Percentiles rank a stretch among this genome's conserved stretches.
Conservation (phyloP, 2,329 filamentous ascomycete species). For the Arthrobotrys sinensis region DNA sequence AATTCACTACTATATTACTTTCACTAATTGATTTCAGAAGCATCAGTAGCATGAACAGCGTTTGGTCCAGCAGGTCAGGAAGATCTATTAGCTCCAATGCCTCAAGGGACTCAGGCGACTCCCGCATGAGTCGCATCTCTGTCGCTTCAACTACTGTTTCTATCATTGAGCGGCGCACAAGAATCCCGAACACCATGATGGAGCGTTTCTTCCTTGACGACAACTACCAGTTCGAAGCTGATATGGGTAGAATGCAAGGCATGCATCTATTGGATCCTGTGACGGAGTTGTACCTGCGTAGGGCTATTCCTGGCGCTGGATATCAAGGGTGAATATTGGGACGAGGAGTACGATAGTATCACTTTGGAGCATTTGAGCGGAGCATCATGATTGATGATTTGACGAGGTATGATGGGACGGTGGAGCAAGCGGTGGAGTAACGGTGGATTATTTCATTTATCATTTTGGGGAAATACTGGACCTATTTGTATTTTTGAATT, state of each 20-base stretch:
- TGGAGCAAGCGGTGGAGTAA: too few species aligned
- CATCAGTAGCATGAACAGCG: neutral
- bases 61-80: neutral
- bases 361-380: neutral
- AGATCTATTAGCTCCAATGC: neutral
- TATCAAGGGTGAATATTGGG: neutral
- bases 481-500: too few species aligned
- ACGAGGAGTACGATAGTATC: neutral
- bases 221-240: slow-evolving; percentile 24
- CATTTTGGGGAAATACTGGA: too few species aligned
- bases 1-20: neutral
- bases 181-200: slow-evolving; percentile 10
- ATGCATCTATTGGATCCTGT: neutral
- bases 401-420: too few species aligned
- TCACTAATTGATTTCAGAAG: slow-evolving; percentile 7
- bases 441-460: too few species aligned
- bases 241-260: slow-evolving; percentile 20
- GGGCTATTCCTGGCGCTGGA: neutral
- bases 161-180: slow-evolving; percentile 2
- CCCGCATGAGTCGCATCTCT: neutral
- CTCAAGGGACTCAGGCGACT: neutral
- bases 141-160: slow-evolving; percentile 6
- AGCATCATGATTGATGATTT: too few species aligned
- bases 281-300: neutral
- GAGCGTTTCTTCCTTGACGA: neutral